Evolutionary conservation across 2,329 filamentous ascomycete genomes (phyloP).

Genomic region (Apiospora arundinis): DNA sequence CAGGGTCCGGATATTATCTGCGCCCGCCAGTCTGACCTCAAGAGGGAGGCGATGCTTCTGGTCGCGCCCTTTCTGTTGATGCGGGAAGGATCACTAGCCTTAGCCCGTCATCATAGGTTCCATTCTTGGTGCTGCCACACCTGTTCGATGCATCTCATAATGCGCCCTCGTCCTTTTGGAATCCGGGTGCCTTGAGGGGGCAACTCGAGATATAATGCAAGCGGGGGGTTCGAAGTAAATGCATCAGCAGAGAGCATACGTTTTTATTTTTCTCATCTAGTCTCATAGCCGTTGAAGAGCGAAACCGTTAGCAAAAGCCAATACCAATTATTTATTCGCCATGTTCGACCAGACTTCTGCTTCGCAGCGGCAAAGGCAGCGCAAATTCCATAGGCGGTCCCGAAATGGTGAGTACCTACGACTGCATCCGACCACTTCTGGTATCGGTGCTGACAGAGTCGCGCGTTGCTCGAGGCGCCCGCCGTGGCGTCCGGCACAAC

Average conservation of each 20-base stretch:
- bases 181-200: slow-evolving; percentile 20
- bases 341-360: slow-evolving; percentile 29
- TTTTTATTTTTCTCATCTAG: background rate
- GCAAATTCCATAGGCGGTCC: slow-evolving; percentile 42
- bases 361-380: slow-evolving; percentile 40
- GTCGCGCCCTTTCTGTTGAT: background rate
- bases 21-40: slow-evolving; percentile 9
- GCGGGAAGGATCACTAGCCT: slow-evolving; percentile 13
- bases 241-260: background rate
- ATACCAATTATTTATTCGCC: background rate
- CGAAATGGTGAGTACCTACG: slow-evolving; percentile 38
- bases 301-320: background rate
- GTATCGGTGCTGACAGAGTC: slow-evolving; percentile 18
- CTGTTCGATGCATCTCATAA: slow-evolving; percentile 8
- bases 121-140: slow-evolving; percentile 9
- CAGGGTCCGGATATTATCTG: background rate
- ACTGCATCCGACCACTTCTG: background rate
- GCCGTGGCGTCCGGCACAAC: background rate
- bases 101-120: slow-evolving; percentile 3
- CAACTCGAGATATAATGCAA: slow-evolving; percentile 15
- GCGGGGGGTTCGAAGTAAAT: background rate
- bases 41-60: slow-evolving; percentile 6
- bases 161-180: background rate
- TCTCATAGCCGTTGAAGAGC: background rate
- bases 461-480: slow-evolving; percentile 12